Evolutionary conservation across 768 basidiomycete genomes (phyloP).

Genomic region (Termitomyces sp.): DNA sequence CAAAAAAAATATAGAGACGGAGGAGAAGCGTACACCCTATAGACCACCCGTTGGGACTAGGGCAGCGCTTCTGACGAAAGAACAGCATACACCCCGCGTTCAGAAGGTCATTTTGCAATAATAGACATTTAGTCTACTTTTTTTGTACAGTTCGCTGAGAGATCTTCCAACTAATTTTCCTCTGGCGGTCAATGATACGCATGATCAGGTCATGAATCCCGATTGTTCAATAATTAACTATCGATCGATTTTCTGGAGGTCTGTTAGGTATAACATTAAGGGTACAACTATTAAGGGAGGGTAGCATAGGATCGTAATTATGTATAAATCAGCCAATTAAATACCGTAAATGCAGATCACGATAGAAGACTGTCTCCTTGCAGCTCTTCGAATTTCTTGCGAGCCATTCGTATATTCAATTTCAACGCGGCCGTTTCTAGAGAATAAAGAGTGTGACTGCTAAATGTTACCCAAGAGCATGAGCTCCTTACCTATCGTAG

Average conservation of each 20-base stretch:
- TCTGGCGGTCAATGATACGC: neutral
- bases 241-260: neutral
- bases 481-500: conserved; percentile 65
- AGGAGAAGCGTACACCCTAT: conserved; percentile 32
- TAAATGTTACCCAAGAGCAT: neutral
- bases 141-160: neutral
- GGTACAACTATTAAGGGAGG: conserved; percentile 3
- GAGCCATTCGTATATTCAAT: conserved; percentile 84
- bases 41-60: conserved; percentile 29
- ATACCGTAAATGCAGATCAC: conserved; percentile 14
- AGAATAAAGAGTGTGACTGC: neutral
- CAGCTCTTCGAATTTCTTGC: conserved; percentile 86
- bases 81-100: neutral
- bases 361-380: conserved; percentile 63
- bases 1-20: conserved; percentile 26
- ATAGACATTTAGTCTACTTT: neutral
- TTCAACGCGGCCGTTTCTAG: conserved; percentile 84
- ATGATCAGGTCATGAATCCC: neutral
- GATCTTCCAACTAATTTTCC: no score
- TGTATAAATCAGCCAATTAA: conserved; percentile 4
- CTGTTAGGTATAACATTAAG: neutral
- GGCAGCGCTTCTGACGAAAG: conserved; percentile 3
- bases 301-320: conserved; percentile 3
- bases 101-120: neutral
- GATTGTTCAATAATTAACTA: neutral